A percentile compares a stretch with the other conserved stretches of the same genome.
These are phyloP conservation scores for Scheffersomyces stambukii DNA, from an alignment of 1,139 yeast genomes.

Conservation along the genomic window DNA sequence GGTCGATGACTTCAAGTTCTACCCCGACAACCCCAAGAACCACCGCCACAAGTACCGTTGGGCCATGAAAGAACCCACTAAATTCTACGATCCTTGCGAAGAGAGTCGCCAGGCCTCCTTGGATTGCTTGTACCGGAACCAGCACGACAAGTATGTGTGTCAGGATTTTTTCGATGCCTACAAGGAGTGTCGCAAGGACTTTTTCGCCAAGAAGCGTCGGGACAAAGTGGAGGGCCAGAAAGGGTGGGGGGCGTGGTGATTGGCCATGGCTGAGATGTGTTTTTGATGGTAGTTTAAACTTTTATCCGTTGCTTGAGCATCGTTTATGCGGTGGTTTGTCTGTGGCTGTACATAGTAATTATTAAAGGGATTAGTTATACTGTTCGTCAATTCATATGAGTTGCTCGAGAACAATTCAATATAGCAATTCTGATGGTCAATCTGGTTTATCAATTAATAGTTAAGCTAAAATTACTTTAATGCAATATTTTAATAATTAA, in stretches of 20 bases:
- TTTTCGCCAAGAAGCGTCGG: conserved; percentile 45
- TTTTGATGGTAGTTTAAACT: background rate
- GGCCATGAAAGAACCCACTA: conserved; percentile 69
- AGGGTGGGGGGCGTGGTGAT: conserved; percentile 40
- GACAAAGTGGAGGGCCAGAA: conserved; percentile 38
- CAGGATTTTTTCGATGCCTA: conserved; percentile 88
- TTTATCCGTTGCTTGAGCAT: too few relatives aligned
- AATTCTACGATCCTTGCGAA: conserved; percentile 89
- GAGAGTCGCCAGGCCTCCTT: conserved; percentile 85
- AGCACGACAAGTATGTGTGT: conserved; percentile 71
- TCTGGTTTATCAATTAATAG: too few relatives aligned
- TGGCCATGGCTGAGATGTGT: conserved; percentile 16
- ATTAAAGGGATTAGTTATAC: background rate
- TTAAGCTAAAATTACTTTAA: too few relatives aligned
- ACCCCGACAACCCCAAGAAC: conserved; percentile 77
- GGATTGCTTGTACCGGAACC: conserved; percentile 72
- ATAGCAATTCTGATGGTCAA: too few relatives aligned
- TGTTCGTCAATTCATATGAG: too few relatives aligned
- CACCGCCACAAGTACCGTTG: conserved; percentile 59
- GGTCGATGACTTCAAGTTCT: conserved; percentile 58
- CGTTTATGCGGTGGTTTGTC: too few relatives aligned
- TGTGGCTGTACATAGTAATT: conserved; percentile 1
- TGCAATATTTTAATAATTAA: too few relatives aligned
- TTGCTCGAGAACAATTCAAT: too few relatives aligned
- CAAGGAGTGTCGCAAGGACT: conserved; percentile 84